Evolutionary conservation across 805 yeast species (phyloP), one percentile per base, ranked within the genome.

Genomic region (Saturnispora hagleri): DNA sequence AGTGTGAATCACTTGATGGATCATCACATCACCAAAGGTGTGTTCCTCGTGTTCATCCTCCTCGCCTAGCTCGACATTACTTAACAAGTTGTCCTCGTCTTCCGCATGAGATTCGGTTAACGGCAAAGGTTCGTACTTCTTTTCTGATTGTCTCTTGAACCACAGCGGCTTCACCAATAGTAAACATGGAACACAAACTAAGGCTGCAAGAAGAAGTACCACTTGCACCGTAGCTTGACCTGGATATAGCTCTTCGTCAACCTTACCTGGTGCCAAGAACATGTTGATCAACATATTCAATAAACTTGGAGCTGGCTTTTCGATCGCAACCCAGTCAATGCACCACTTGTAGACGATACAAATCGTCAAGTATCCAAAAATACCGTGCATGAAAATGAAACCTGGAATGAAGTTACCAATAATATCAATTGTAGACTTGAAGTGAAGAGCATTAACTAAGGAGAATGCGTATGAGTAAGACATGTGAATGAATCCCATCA

Each of bases 401-500:
- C 98, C 96, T 1, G 99, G 99, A 53, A 91, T 75, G 63, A 93
- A 93, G 70, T 91, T 93, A 54, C 98, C 98, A 60, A 86, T 69
- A 43, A 93, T 81, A 65, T 93, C 97, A 58, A 93, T 81, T 46
- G 68, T 66, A 38, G 89, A 83, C 43, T 81, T 72, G 73, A 81
- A 88, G 65, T 77, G 77, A 33, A 78, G 60, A 60, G 84, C 83
- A 68, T 93, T 93, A 51, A 86, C 90, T 57, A 86, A 76, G 20
- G 97, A 89, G 63, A 90, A 89, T 67, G 81, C 66, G 64, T 81
- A 84, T 4, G 96, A 87, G 70, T 91, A 93, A 12, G 90, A 72
- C 99, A 93, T 93, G 71, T 93, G 99, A 46, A 78, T 69, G 69
- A 84, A 91, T 4, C 99, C 99, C 90, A 93, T 85, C 58, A 93